Evolutionary conservation across 179 eudicot species (phyloP).

Genomic region (Beta corolliflora): DNA sequence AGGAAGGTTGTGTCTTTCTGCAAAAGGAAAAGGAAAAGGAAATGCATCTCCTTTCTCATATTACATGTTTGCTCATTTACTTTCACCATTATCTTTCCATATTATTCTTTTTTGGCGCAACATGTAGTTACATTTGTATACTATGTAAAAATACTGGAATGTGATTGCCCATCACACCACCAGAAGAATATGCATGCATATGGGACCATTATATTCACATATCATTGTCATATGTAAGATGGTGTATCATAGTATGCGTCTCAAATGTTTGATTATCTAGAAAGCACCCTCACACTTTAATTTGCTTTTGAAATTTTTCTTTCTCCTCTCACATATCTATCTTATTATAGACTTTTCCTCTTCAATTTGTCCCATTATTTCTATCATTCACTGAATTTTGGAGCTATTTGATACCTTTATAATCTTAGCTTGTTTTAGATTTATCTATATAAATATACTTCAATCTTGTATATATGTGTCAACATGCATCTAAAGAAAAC

Average conservation of each 20-base stretch:
- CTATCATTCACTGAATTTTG: background rate
- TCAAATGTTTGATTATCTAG: background rate
- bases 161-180: conserved; percentile 1
- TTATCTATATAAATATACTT: background rate
- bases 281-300: no score
- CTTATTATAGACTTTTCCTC: background rate
- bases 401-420: background rate
- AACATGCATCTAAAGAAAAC: background rate
- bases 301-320: background rate
- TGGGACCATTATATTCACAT: background rate
- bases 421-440: background rate
- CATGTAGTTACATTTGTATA: no score
- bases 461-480: background rate
- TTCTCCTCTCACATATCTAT: background rate
- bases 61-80: background rate
- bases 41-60: no score
- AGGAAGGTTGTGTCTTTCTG: background rate
- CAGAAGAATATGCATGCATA: background rate
- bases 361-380: conserved; percentile 12
- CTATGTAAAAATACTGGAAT: background rate
- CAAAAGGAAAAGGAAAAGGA: background rate
- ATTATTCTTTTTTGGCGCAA: no score
- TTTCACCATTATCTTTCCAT: no score
- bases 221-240: background rate
- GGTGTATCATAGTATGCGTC: background rate